Evolutionary conservation across 345 rosid species (phyloP).

Genomic region (Lepidium sativum): DNA sequence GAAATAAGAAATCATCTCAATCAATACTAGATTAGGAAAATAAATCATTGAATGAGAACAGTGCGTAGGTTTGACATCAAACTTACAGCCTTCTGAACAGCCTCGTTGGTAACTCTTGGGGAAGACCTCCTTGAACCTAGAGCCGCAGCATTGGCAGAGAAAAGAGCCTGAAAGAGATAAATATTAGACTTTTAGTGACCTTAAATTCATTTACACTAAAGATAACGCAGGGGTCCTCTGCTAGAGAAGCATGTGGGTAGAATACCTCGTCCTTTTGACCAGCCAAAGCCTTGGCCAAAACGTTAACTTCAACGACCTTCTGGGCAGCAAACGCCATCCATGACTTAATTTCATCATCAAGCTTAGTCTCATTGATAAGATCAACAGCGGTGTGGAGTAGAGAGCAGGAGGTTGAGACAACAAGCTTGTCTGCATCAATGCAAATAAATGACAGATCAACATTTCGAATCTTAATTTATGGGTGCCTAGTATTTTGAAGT

Average conservation of each 20-base stretch:
- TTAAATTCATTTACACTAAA: not conserved
- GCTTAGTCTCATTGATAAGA: conserved; percentile 81
- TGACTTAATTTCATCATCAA: conserved; percentile 81
- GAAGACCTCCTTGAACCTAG: conserved; percentile 84
- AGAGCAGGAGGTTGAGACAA: conserved; percentile 95
- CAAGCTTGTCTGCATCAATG: conserved; percentile 64
- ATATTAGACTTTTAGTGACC: not conserved
- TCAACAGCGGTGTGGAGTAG: conserved; percentile 98
- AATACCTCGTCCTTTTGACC: conserved; percentile 87
- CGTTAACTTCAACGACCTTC: conserved; percentile 89
- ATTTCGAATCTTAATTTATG: not conserved
- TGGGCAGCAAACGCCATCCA: conserved; percentile 99
- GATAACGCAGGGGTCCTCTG: not conserved
- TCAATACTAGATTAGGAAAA: not conserved
- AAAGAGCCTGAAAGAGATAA: conserved; percentile 45
- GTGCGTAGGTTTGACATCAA: not conserved
- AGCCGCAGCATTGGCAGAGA: conserved; percentile 85
- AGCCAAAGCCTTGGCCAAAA: conserved; percentile 86
- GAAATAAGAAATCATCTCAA: not conserved
- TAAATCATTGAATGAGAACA: not conserved
- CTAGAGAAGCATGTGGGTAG: not conserved
- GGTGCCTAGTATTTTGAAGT: not conserved
- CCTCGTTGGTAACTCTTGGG: conserved; percentile 87
- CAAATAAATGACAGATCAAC: not conserved
- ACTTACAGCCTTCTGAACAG: conserved; percentile 95